Evolutionary conservation across 176 grass and related monocot species (phyloP), one percentile per base, ranked within the genome.

Genomic region (Eleusine coracana): DNA sequence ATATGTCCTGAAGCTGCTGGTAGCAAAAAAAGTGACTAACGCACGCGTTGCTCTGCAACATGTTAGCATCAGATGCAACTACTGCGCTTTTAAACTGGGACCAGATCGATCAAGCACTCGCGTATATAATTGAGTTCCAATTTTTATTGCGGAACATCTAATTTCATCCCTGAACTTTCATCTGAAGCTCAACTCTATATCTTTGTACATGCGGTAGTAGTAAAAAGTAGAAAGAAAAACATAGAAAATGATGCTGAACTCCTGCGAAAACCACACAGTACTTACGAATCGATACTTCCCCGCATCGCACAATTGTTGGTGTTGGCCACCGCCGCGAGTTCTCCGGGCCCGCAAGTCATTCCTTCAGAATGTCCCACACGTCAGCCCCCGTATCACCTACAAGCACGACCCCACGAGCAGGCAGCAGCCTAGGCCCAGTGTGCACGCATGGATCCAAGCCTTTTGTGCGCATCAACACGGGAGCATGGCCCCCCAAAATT

Each of bases 391-490:
- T 9, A 1, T 39, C 28, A 41, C 39, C 78, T 48, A 21, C 25
- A 49, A 7, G 71, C 31, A 40, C 5, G 27, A 2, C 9, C 16
- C 28, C 75, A 79, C 66, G 80, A 37, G 11, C 54, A 44, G 4
- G 11, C 17, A 3, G 11, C n/a, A n/a, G 14, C n/a, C 0, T 1
- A 20, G 3, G 79, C 40, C 20, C 21, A 9, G 86, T 55, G 66
- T 44, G 20, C 74, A 55, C 48, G 82, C 41, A 10, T 45, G 71
- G 31, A 36, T 38, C n/a, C 31, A 39, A 56, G 17, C 68, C 37
- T 28, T 74, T 83, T 61, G 44, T 2, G 40, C 81, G 77, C 76
- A 56, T 80, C 68, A 18, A 49, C 80, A 72, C 23, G 83, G 73
- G 72, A 71, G 67, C 64, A 13, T 34, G 31, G 31, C 64, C 25